Percentiles rank a stretch among this genome's conserved stretches.
Evolutionary conservation across 345 rosid species (phyloP).

Genomic region (Lepidium sativum): DNA sequence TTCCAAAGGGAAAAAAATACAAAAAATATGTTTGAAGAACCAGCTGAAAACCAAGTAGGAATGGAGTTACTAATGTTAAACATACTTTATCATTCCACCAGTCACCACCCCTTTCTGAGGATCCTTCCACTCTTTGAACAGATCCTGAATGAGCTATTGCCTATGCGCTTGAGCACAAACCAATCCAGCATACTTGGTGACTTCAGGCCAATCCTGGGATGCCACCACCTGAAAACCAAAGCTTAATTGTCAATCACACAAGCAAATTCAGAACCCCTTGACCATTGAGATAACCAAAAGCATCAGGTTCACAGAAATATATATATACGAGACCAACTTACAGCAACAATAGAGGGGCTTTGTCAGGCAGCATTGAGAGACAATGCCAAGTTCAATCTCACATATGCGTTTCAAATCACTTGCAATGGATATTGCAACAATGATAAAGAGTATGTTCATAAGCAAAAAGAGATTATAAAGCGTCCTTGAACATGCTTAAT

Average conservation of each 20-base stretch:
- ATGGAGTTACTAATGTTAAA: not conserved
- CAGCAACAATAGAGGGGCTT: slow-evolving; percentile 99
- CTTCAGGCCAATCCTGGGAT: slow-evolving; percentile 99
- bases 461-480: not conserved
- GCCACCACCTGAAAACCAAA: slow-evolving; percentile 74
- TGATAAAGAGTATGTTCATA: not conserved
- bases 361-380: slow-evolving; percentile 93
- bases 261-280: not conserved
- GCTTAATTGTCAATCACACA: not conserved
- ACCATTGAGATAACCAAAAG: not conserved
- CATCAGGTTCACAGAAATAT: not conserved
- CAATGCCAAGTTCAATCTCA: slow-evolving; percentile 95
- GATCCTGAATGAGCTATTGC: slow-evolving; percentile 96
- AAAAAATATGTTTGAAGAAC: not conserved
- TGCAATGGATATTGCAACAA: slow-evolving; percentile 25
- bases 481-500: slow-evolving; percentile 11
- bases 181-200: slow-evolving; percentile 95
- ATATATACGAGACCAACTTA: slow-evolving; percentile 24
- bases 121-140: slow-evolving; percentile 92
- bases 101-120: slow-evolving; percentile 80
- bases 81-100: slow-evolving; percentile 99
- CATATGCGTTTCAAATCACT: slow-evolving; percentile 97
- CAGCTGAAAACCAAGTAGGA: not conserved
- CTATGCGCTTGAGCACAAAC: slow-evolving; percentile 99
- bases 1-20: not conserved